Evolutionary conservation across 768 basidiomycete genomes (phyloP).

Genomic region (Amanita rimosa): DNA sequence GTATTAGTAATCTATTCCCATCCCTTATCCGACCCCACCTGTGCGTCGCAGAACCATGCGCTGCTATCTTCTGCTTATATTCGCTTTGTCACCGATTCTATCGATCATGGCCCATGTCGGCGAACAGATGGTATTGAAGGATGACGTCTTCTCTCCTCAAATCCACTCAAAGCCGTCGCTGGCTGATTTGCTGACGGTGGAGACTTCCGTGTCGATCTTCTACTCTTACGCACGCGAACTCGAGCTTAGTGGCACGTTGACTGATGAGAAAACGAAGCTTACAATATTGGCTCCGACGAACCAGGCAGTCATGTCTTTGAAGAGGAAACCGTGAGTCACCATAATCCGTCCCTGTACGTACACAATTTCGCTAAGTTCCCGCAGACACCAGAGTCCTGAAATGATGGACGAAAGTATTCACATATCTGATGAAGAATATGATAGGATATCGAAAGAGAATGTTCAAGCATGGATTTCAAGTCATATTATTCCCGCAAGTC

Average conservation of each 20-base stretch:
- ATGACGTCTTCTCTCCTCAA: conserved; percentile 20
- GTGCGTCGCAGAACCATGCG: too few species aligned
- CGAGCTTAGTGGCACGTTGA: conserved; percentile 42
- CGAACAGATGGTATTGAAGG: not conserved
- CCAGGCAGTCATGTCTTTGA: conserved; percentile 74
- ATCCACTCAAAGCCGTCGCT: conserved; percentile 43
- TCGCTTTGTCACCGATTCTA: not conserved
- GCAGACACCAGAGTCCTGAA: conserved; percentile 50
- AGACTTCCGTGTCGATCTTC: conserved; percentile 68
- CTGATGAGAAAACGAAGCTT: conserved; percentile 20
- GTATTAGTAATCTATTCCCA: too few species aligned
- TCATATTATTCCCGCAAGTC: conserved; percentile 69
- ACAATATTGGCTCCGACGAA: conserved; percentile 81
- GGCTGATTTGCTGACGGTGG: conserved; percentile 70
- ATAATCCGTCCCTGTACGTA: not conserved
- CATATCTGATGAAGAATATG: conserved; percentile 60
- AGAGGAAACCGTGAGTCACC: conserved; percentile 66
- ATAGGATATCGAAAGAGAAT: conserved; percentile 47
- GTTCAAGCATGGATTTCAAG: conserved; percentile 74
- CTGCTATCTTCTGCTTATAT: not conserved
- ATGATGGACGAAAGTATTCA: conserved; percentile 30
- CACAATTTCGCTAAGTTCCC: not conserved
- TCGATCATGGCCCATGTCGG: not conserved
- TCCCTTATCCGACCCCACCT: too few species aligned
- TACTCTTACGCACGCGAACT: conserved; percentile 74